Base-by-base conservation (phyloP, 805 yeast species). In the Candida vartiovaarae region DNA sequence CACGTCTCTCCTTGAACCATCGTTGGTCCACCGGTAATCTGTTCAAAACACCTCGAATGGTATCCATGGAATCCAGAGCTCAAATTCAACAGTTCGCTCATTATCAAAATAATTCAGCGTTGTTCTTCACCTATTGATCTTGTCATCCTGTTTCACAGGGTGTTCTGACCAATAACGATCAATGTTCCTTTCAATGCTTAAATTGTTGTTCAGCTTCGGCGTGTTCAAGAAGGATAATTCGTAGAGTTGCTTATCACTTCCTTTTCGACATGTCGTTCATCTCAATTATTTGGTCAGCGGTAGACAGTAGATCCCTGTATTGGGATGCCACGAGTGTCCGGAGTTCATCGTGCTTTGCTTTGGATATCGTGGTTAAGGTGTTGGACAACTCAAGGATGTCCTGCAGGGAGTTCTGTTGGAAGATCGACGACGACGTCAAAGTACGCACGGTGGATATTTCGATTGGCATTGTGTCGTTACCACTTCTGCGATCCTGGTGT, bases 281-380 rank as follows among this genome's bases (percentile, higher is more conserved):
- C 6, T 43, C 46, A 8, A 54, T 51, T 8, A 57, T 57, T 36
- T 47, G 43, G 36, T 57, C 61, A n/a, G 59, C 60, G 1, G 57
- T 56, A 4, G 48, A 40, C 5, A 57, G 34, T 3, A 57, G 40
- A 28, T 57, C 60, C 37, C 61, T 43, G 37, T 57, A 57, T 35
- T 57, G 53, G 4, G 50, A 48, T 5, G 56, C 55, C 5, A 57
- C 62, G 8, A 57, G 43, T 3, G 41, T 46, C 30, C 58, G 45
- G 6, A 57, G 36, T 26, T 56, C 56, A 8, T 48, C 38, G 33
- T 54, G 58, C 36, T 48, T 51, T 11, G 31, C 36, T 9, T 31
- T 27, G 2, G 50, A 32, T 23, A 45, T 43, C 5, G 35, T 39
- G 24, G 38, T 32, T 24, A 48, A 27, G 0, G 45, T 29, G 11